Conservation (phyloP, 192 early-diverging fungal species). For the Linnemannia zychae region DNA sequence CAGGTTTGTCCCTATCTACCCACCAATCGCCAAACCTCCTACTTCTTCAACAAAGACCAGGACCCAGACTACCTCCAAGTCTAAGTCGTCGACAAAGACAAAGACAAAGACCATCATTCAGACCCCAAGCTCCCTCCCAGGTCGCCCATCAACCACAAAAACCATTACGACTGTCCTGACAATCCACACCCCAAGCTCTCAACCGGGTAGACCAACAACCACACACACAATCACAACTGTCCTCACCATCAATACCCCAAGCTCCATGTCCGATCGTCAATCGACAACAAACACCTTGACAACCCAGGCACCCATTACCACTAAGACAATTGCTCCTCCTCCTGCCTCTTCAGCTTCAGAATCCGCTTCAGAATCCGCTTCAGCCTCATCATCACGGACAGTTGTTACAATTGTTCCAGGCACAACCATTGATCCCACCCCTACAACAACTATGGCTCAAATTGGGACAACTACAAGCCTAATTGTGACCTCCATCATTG, state of each 20-base stretch:
- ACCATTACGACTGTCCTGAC: not conserved
- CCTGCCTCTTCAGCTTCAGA: not conserved
- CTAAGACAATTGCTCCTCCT: not conserved
- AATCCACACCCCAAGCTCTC: not conserved
- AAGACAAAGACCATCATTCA: not conserved
- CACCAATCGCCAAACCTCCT: not conserved
- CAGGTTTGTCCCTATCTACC: slow-evolving; percentile 13
- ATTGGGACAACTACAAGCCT: not conserved
- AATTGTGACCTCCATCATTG: not conserved
- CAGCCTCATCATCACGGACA: not conserved
- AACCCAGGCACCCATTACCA: not conserved
- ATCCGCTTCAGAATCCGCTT: not conserved
- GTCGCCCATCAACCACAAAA: not conserved
- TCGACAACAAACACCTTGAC: not conserved
- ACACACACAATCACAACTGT: not conserved
- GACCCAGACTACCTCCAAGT: too few relatives aligned
- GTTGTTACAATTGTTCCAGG: not conserved
- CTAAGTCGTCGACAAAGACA: not conserved
- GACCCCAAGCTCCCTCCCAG: not conserved
- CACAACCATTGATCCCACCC: not conserved
- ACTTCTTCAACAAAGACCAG: not conserved
- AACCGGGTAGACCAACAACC: not conserved
- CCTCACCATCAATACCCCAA: not conserved
- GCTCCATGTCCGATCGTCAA: not conserved
- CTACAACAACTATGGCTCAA: not conserved